Percentiles rank a stretch among this genome's conserved stretches.
These are phyloP conservation scores for Salvia miltiorrhiza DNA, from an alignment of 257 asterid species.

Conservation along the genomic window DNA sequence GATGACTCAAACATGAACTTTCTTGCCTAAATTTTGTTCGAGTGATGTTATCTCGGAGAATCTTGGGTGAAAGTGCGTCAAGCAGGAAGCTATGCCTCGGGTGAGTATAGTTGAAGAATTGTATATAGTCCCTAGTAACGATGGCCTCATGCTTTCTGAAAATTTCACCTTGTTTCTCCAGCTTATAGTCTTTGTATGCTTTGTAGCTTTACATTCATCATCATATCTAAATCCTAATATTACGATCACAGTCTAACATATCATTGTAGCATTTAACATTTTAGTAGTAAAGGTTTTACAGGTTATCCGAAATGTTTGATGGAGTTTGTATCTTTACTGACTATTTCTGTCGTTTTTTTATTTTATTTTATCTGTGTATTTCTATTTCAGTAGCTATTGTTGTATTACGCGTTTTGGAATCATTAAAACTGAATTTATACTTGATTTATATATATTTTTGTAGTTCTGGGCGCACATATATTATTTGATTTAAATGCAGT, in stretches of 20 bases:
- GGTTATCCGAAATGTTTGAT: background rate
- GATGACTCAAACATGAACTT: slow-evolving; percentile 1
- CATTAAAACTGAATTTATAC: too few relatives aligned
- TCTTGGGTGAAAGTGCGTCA: background rate
- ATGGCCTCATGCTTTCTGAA: slow-evolving; percentile 10
- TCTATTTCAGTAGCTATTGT: too few relatives aligned
- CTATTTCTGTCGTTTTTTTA: too few relatives aligned
- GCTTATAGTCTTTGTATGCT: background rate
- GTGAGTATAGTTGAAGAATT: background rate
- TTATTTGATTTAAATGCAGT: too few relatives aligned
- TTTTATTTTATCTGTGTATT: too few relatives aligned
- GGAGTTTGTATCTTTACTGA: background rate
- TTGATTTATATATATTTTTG: too few relatives aligned
- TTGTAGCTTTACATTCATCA: too few relatives aligned
- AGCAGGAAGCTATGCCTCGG: background rate
- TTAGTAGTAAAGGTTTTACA: background rate
- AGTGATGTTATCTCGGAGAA: background rate
- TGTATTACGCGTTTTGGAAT: too few relatives aligned
- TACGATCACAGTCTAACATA: background rate
- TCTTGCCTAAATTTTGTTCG: background rate
- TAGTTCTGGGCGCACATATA: too few relatives aligned
- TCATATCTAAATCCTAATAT: too few relatives aligned
- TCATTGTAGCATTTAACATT: background rate
- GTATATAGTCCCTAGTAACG: background rate
- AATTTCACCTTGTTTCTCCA: background rate